These are phyloP conservation scores for Marasmius sp. DNA, from an alignment of 1,284 basidiomycete species.

Conservation along the genomic window DNA sequence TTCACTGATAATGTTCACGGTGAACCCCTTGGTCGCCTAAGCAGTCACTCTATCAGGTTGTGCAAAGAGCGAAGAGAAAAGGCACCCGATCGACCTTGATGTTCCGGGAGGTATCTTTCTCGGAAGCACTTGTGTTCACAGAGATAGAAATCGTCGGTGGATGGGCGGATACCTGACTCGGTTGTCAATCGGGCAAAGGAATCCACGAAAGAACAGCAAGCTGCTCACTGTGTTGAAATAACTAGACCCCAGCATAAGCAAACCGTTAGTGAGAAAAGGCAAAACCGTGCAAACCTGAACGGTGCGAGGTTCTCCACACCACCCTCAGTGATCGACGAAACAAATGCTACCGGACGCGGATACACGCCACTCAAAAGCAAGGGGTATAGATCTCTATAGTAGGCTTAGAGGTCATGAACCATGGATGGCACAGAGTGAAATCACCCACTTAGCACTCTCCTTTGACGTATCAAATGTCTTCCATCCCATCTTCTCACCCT, in stretches of 20 bases:
- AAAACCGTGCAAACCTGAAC: conserved; percentile 41
- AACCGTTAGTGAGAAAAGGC: background rate
- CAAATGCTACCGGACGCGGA: conserved; percentile 70
- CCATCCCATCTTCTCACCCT: conserved; percentile 55
- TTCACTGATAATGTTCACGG: conserved; percentile 73
- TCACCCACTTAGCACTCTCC: conserved; percentile 42
- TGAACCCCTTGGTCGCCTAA: conserved; percentile 53
- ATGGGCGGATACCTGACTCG: conserved; percentile 36
- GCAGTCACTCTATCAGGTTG: background rate
- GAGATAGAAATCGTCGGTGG: conserved; percentile 63
- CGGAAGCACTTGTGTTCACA: conserved; percentile 31
- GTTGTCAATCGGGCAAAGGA: conserved; percentile 31
- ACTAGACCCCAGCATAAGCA: background rate
- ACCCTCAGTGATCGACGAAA: conserved; percentile 54
- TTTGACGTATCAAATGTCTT: conserved; percentile 51
- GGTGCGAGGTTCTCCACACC: conserved; percentile 63
- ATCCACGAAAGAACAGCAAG: background rate
- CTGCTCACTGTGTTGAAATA: background rate
- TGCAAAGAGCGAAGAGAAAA: background rate
- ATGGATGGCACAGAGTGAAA: background rate
- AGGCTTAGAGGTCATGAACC: background rate
- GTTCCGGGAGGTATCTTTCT: conserved; percentile 62
- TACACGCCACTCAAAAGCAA: conserved; percentile 60
- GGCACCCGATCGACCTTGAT: conserved; percentile 34
- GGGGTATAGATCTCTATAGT: conserved; percentile 37